phyloP scores from a whole-genome alignment of 495 filamentous ascomycete species.

The Hypoxylon crocopeplum region DNA sequence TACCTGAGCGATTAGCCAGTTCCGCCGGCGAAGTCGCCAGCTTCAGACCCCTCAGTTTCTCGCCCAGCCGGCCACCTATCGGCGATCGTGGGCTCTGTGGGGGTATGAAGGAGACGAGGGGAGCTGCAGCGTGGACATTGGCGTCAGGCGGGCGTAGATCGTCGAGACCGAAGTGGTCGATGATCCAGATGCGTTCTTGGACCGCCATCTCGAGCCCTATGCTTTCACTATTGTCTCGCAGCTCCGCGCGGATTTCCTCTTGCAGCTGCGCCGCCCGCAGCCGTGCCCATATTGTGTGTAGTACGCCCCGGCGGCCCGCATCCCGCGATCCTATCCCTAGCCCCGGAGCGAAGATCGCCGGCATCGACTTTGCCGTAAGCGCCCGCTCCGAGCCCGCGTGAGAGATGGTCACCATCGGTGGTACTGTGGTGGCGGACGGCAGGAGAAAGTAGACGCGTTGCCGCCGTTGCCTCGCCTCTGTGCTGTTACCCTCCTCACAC shows the following conservation, averaged over 20 bases:
- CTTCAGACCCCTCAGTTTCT: constrained; percentile 78
- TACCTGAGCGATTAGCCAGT: constrained; percentile 57
- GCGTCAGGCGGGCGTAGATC: constrained; percentile 26
- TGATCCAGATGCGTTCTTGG: constrained; percentile 82
- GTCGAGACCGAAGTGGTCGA: constrained; percentile 74
- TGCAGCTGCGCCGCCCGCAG: constrained; percentile 73
- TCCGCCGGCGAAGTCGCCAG: constrained; percentile 73
- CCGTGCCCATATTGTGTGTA: constrained; percentile 86
- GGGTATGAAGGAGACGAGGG: constrained; percentile 21
- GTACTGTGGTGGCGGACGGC: constrained; percentile 69
- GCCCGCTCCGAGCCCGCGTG: constrained; percentile 49
- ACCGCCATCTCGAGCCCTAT: constrained; percentile 81
- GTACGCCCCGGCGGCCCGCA: constrained; percentile 75
- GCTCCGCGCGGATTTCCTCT: constrained; percentile 71
- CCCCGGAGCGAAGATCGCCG: constrained; percentile 79
- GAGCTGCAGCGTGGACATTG: constrained; percentile 25
- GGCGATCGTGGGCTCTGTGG: constrained; percentile 65
- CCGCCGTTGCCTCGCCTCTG: constrained; percentile 61
- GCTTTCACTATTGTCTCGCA: constrained; percentile 71
- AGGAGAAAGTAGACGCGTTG: constrained; percentile 79
- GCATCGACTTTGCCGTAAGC: constrained; percentile 72
- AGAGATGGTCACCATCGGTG: constrained; percentile 69
- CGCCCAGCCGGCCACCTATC: constrained; percentile 68
- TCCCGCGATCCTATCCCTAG: constrained; percentile 68
- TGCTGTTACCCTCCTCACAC: constrained; percentile 71